Evolutionary conservation across 345 rosid species (phyloP).

Genomic region (Clarkia xantiana): DNA sequence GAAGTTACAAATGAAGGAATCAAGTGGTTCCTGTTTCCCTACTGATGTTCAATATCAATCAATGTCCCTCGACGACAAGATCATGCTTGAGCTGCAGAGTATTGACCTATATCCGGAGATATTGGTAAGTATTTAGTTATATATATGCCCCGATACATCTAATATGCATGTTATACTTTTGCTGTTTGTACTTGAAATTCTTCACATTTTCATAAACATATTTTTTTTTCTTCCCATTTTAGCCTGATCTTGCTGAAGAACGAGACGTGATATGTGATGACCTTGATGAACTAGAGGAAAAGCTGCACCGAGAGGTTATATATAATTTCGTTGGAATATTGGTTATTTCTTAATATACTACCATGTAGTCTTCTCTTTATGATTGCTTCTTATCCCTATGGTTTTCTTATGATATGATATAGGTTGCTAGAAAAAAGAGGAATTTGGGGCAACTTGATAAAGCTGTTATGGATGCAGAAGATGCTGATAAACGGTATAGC

Average conservation of each 20-base stretch:
- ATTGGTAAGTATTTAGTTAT: slow-evolving; percentile 37
- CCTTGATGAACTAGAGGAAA: slow-evolving; percentile 54
- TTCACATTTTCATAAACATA: background rate
- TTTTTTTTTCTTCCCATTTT: slow-evolving; percentile 16
- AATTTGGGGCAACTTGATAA: slow-evolving; percentile 46
- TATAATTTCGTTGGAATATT: background rate
- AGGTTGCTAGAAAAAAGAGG: slow-evolving; percentile 51
- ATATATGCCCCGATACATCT: background rate
- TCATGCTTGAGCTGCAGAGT: slow-evolving; percentile 75
- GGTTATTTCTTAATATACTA: no score
- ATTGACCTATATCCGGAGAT: slow-evolving; percentile 73
- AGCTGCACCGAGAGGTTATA: slow-evolving; percentile 57
- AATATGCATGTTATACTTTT: background rate
- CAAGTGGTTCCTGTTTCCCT: slow-evolving; percentile 25
- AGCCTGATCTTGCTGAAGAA: slow-evolving; percentile 88
- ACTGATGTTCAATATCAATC: slow-evolving; percentile 54
- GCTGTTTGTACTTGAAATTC: background rate
- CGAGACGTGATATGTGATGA: slow-evolving; percentile 50
- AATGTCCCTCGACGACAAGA: slow-evolving; percentile 63
- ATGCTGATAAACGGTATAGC: slow-evolving; percentile 48
- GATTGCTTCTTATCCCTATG: no score
- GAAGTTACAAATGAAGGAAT: slow-evolving; percentile 40
- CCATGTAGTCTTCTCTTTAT: no score
- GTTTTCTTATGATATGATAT: slow-evolving; percentile 6
- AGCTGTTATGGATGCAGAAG: slow-evolving; percentile 36